Percentiles rank a stretch among this genome's conserved stretches.
These are phyloP conservation scores for Eucalyptus erythrocorys DNA, from an alignment of 345 rosid species.

Conservation along the genomic window DNA sequence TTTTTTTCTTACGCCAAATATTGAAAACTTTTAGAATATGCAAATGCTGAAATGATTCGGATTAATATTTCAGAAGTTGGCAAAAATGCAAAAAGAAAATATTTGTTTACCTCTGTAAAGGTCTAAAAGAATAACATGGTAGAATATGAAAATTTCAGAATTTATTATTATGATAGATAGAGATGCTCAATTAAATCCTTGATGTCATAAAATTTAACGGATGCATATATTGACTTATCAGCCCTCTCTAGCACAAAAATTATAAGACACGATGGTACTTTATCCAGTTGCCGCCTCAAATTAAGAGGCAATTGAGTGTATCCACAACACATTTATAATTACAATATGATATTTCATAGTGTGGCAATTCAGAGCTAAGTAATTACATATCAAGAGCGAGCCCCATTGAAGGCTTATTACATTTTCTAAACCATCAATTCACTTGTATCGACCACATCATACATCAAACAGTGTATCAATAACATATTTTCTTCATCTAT, in stretches of 20 bases:
- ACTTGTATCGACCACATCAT: not conserved
- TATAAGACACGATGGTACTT: fast-evolving
- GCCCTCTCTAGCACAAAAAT: not conserved
- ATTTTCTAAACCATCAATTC: not conserved
- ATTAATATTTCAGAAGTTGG: not conserved
- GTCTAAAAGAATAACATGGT: not conserved
- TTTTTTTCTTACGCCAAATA: not conserved
- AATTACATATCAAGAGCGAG: not conserved
- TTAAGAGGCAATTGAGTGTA: fast-evolving
- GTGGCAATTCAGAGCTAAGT: not conserved
- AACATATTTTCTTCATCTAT: not conserved
- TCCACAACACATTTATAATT: not conserved
- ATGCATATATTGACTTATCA: not conserved
- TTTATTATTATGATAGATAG: not conserved
- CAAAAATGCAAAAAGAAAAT: not conserved
- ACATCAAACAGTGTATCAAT: not conserved
- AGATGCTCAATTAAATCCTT: not conserved
- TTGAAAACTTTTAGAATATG: not conserved
- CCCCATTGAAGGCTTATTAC: not conserved
- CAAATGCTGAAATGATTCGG: fast-evolving
- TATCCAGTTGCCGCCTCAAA: fast-evolving
- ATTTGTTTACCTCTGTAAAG: fast-evolving
- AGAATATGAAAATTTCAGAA: not conserved
- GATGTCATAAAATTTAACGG: not conserved
- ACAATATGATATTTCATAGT: not conserved